phyloP scores from a whole-genome alignment of 805 yeast species.

The Priceomyces haplophilus region DNA sequence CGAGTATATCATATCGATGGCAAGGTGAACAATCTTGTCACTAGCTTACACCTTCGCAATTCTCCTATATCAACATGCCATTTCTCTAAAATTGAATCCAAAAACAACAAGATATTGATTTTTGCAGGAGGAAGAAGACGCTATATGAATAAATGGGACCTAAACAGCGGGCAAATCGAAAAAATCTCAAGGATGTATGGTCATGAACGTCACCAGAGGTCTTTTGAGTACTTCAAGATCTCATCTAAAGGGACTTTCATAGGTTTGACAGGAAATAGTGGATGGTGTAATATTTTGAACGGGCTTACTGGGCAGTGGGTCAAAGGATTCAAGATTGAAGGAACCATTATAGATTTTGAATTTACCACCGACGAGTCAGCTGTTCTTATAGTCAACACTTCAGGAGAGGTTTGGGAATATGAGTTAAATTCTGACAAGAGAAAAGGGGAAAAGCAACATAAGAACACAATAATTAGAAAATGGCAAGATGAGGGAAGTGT shows the following conservation, averaged over 20 bases:
- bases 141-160: conserved; percentile 90
- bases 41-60: conserved; percentile 74
- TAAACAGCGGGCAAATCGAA: conserved; percentile 66
- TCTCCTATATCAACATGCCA: conserved; percentile 77
- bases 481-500: conserved; percentile 89
- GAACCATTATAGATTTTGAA: conserved; percentile 76
- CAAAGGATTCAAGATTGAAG: conserved; percentile 85
- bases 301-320: conserved; percentile 83
- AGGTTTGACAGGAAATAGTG: conserved; percentile 78
- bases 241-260: conserved; percentile 71
- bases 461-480: conserved; percentile 49
- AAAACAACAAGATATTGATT: conserved; percentile 46
- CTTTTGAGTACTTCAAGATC: conserved; percentile 81
- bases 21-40: conserved; percentile 71
- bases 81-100: conserved; percentile 44
- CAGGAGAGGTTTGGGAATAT: conserved; percentile 92
- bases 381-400: conserved; percentile 59
- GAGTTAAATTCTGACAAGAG: conserved; percentile 15
- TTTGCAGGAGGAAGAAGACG: conserved; percentile 90
- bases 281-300: conserved; percentile 84
- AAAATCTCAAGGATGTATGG: conserved; percentile 90
- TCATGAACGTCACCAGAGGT: conserved; percentile 77
- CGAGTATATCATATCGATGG: conserved; percentile 92
- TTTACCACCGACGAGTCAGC: conserved; percentile 50
- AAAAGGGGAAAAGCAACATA: conserved; percentile 19